These are phyloP conservation scores for Daldinia eschscholtzii DNA, from an alignment of 2,329 filamentous ascomycete genomes.

Conservation along the genomic window DNA sequence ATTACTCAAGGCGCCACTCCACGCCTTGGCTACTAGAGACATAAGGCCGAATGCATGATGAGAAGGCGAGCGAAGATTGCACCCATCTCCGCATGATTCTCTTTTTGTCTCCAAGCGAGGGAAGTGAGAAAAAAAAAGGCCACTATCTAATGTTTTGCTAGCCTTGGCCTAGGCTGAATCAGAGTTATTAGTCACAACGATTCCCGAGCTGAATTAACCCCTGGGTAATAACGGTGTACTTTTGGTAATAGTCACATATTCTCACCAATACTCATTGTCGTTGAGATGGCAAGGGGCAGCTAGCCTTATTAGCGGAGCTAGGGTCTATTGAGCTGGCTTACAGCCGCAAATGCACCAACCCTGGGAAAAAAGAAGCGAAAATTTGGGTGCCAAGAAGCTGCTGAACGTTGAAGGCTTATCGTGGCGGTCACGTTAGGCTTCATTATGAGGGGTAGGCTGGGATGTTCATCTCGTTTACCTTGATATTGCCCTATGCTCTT, in stretches of 20 bases:
- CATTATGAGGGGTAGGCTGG: background rate
- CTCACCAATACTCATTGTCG: slow-evolving; percentile 25
- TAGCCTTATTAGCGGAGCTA: slow-evolving; percentile 34
- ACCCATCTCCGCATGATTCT: slow-evolving; percentile 1
- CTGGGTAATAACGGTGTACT: slow-evolving; percentile 10
- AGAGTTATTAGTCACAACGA: slow-evolving; percentile 26
- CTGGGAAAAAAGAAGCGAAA: slow-evolving; percentile 20
- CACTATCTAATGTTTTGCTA: slow-evolving; percentile 8
- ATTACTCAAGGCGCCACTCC: background rate
- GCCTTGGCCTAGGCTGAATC: slow-evolving; percentile 16
- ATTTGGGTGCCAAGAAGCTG: slow-evolving; percentile 31
- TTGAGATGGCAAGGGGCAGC: slow-evolving; percentile 26
- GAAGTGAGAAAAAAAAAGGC: slow-evolving; percentile 2
- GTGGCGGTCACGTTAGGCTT: slow-evolving; percentile 12
- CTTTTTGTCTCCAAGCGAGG: background rate
- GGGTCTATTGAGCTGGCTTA: slow-evolving; percentile 26
- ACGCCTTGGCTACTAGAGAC: background rate
- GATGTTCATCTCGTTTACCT: background rate
- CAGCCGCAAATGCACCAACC: slow-evolving; percentile 28
- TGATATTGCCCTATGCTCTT: background rate
- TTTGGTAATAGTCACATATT: slow-evolving; percentile 19
- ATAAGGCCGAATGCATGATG: background rate
- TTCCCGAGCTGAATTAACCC: slow-evolving; percentile 33
- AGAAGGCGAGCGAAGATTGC: background rate
- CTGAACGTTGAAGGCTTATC: slow-evolving; percentile 10